Evolutionary conservation across 2,329 filamentous ascomycete genomes (phyloP).

Genomic region (Raffaelea albimanens): DNA sequence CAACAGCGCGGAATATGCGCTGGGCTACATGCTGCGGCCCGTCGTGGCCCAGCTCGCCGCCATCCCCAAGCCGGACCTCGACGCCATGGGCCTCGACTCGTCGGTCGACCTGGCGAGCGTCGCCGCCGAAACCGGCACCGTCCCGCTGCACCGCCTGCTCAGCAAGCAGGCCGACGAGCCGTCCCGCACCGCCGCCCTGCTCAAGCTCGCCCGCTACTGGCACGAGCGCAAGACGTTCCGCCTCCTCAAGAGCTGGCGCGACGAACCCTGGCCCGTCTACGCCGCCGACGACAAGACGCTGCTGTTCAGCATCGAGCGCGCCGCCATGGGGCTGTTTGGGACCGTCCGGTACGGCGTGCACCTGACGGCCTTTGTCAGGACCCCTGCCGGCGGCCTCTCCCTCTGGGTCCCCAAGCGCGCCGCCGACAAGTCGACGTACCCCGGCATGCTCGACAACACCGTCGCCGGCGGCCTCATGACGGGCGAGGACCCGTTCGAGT

Average conservation of each 20-base stretch:
- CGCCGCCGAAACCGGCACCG: conserved; percentile 36
- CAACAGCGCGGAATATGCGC: conserved; percentile 30
- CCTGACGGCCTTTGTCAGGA: conserved; percentile 61
- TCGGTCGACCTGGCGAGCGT: conserved; percentile 5
- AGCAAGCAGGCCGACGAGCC: conserved; percentile 42
- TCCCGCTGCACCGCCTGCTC: conserved; percentile 56
- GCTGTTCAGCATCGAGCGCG: conserved; percentile 69
- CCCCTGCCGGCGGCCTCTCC: conserved; percentile 38
- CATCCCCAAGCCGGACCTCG: conserved; percentile 48
- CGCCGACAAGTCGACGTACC: conserved; percentile 73
- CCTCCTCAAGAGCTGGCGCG: conserved; percentile 68
- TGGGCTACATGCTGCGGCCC: conserved; percentile 50
- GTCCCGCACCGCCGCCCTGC: conserved; percentile 49
- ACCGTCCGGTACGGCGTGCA: conserved; percentile 72
- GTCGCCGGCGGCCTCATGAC: conserved; percentile 78
- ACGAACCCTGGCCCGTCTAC: conserved; percentile 75
- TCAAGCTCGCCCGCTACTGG: conserved; percentile 55
- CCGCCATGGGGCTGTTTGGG: conserved; percentile 64
- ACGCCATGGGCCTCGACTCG: conserved; percentile 47
- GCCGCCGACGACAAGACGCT: conserved; percentile 46
- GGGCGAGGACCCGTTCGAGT: conserved; percentile 71
- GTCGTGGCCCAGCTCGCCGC: conserved; percentile 39
- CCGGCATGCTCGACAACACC: conserved; percentile 89
- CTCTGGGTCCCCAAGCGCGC: conserved; percentile 80
- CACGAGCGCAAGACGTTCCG: conserved; percentile 62